phyloP scores from a whole-genome alignment of 768 basidiomycete genomes.

The Leccinellum luteum region DNA sequence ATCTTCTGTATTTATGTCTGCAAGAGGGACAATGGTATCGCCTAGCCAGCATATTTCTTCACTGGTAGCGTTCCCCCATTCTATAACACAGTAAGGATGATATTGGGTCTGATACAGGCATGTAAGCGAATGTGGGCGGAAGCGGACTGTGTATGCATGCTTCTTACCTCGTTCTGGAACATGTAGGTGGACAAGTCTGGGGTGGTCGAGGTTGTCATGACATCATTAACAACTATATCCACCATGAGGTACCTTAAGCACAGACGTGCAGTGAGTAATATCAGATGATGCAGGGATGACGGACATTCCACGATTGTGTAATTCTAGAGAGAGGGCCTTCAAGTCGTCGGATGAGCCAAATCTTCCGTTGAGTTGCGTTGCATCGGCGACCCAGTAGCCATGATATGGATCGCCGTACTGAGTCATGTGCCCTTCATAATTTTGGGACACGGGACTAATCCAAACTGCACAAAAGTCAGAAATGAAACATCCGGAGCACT shows the following conservation, averaged over 20 bases:
- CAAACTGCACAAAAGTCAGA: conserved; percentile 48
- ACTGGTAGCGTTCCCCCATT: conserved; percentile 67
- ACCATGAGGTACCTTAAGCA: conserved; percentile 62
- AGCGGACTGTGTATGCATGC: neutral
- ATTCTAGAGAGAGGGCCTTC: conserved; percentile 57
- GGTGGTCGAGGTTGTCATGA: conserved; percentile 64
- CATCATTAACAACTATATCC: conserved; percentile 83
- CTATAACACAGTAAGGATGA: conserved; percentile 76
- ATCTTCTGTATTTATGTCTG: conserved; percentile 78
- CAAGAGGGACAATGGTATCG: conserved; percentile 66
- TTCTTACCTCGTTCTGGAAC: conserved; percentile 59
- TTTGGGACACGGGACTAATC: conserved; percentile 81
- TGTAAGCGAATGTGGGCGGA: conserved; percentile 2
- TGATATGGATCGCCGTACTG: conserved; percentile 83
- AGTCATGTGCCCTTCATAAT: conserved; percentile 68
- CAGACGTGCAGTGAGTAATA: neutral
- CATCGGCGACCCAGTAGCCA: conserved; percentile 80
- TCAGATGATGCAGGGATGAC: conserved; percentile 12
- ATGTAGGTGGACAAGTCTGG: conserved; percentile 66
- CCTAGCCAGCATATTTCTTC: conserved; percentile 84
- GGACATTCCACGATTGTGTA: conserved; percentile 73
- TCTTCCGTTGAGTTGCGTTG: conserved; percentile 59
- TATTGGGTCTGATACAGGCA: conserved; percentile 50
- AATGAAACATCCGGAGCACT: neutral
- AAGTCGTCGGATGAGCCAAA: conserved; percentile 77